Percentiles rank a stretch among this genome's conserved stretches.
Evolutionary conservation across 495 filamentous ascomycete species (phyloP).

Genomic region (Penicillium arizonense): DNA sequence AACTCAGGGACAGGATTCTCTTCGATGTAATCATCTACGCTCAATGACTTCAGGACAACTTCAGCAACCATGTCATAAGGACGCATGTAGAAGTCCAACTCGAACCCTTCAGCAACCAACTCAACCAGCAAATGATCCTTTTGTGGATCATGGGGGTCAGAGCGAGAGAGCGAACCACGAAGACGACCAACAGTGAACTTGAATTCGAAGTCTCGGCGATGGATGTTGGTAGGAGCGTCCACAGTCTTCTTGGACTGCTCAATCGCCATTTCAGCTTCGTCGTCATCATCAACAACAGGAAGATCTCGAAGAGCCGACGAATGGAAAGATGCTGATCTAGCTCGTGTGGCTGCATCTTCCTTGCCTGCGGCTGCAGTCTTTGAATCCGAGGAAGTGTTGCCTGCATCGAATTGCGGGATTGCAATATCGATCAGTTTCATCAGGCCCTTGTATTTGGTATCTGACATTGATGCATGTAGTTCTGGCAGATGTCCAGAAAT

Average conservation of each 20-base stretch:
- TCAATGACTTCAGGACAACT: conserved; percentile 81
- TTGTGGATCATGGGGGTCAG: conserved; percentile 74
- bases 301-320: conserved; percentile 67
- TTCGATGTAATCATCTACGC: conserved; percentile 90
- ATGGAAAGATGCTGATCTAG: conserved; percentile 60
- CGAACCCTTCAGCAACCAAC: conserved; percentile 85
- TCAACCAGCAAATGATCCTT: conserved; percentile 85
- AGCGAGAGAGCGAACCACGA: conserved; percentile 84
- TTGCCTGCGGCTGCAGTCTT: conserved; percentile 17
- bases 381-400: conserved; percentile 27
- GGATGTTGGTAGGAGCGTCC: conserved; percentile 58
- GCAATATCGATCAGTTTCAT: conserved; percentile 97
- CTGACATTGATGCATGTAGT: conserved; percentile 85
- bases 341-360: conserved; percentile 38
- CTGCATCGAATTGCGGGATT: conserved; percentile 75
- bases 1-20: conserved; percentile 88
- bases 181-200: conserved; percentile 92
- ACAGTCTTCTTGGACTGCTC: conserved; percentile 61
- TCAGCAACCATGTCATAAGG: conserved; percentile 92
- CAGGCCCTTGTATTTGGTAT: conserved; percentile 91
- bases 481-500: conserved; percentile 91
- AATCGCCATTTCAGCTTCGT: conserved; percentile 65
- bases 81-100: conserved; percentile 79
- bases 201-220: conserved; percentile 90
- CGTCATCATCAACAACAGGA: conserved; percentile 74